phyloP scores from a whole-genome alignment of 495 filamentous ascomycete genomes.

The Neurospora discreta region DNA sequence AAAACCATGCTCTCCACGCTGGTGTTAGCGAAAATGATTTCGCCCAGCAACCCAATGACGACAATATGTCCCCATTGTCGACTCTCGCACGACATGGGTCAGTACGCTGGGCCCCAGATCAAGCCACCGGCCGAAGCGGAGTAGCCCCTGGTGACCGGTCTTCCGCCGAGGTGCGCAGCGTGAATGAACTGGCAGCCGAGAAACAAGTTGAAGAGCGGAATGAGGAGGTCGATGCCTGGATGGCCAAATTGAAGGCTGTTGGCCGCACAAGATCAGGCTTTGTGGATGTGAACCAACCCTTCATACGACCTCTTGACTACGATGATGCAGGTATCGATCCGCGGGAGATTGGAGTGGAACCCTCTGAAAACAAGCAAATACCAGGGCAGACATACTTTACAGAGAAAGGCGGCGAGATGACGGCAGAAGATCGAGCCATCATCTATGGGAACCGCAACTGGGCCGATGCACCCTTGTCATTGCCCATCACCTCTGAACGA shows the following conservation, averaged over 20 bases:
- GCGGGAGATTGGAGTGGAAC: constrained; percentile 26
- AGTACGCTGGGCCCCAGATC: constrained; percentile 28
- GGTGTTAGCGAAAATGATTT: constrained; percentile 2
- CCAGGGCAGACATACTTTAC: constrained; percentile 36
- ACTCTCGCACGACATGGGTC: constrained; percentile 19
- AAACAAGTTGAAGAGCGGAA: constrained; percentile 28
- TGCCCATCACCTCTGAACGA: constrained; percentile 25
- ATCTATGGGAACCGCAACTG: constrained; percentile 36
- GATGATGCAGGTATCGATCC: constrained; percentile 25
- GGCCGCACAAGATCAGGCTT: neutral
- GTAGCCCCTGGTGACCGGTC: constrained; percentile 31
- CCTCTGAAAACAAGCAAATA: constrained; percentile 15
- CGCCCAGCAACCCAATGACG: constrained; percentile 2
- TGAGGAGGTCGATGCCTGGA: constrained; percentile 30
- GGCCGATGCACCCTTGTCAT: constrained; percentile 33
- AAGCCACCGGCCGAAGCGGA: constrained; percentile 27
- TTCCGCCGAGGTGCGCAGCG: constrained; percentile 25
- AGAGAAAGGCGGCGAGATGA: constrained; percentile 29
- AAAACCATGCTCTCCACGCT: neutral
- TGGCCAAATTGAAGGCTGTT: constrained; percentile 12
- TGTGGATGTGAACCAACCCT: neutral
- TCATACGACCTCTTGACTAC: constrained; percentile 1
- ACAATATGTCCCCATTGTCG: neutral
- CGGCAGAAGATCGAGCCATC: constrained; percentile 29
- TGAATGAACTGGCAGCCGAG: constrained; percentile 26